Percentiles rank a stretch among this genome's conserved stretches.
Conservation (phyloP, 1,139 yeast species). For the Yamadazyma epiphylla region DNA sequence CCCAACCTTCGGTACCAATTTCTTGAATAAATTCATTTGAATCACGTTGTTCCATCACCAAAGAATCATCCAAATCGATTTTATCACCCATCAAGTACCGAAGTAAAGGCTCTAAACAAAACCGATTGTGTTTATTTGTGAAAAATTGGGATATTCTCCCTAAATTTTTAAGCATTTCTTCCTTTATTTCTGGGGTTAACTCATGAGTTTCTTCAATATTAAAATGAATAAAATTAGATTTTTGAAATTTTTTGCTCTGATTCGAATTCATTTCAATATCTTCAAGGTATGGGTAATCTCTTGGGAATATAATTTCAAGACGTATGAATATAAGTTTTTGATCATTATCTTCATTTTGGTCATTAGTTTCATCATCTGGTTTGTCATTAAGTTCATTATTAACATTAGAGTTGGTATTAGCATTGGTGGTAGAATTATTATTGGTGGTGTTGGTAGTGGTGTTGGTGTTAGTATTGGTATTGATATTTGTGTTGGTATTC, state of each 20-base stretch:
- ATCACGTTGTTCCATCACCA: constrained; percentile 20
- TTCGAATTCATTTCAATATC: constrained; percentile 31
- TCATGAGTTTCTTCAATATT: constrained; percentile 78
- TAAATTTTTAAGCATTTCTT: constrained; percentile 49
- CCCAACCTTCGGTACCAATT: constrained; percentile 44
- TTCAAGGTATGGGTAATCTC: constrained; percentile 60
- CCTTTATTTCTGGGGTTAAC: constrained; percentile 42
- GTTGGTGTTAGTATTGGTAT: background rate
- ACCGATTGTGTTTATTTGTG: constrained; percentile 51
- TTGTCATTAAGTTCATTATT: background rate
- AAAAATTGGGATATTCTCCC: constrained; percentile 55
- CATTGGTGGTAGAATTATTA: constrained; percentile 7
- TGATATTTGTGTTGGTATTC: background rate
- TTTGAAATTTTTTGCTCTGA: constrained; percentile 19
- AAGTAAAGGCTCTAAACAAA: constrained; percentile 78
- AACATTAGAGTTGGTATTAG: constrained; percentile 1
- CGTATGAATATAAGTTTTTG: constrained; percentile 68
- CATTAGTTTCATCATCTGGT: background rate
- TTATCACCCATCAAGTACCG: constrained; percentile 81
- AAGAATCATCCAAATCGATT: constrained; percentile 45
- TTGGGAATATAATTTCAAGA: constrained; percentile 64
- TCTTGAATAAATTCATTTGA: constrained; percentile 21
- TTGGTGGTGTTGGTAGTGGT: no score
- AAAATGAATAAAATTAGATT: constrained; percentile 36
- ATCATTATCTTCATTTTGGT: constrained; percentile 18